Conservation (phyloP, 2,329 filamentous ascomycete species). For the Xylaria sp. region DNA sequence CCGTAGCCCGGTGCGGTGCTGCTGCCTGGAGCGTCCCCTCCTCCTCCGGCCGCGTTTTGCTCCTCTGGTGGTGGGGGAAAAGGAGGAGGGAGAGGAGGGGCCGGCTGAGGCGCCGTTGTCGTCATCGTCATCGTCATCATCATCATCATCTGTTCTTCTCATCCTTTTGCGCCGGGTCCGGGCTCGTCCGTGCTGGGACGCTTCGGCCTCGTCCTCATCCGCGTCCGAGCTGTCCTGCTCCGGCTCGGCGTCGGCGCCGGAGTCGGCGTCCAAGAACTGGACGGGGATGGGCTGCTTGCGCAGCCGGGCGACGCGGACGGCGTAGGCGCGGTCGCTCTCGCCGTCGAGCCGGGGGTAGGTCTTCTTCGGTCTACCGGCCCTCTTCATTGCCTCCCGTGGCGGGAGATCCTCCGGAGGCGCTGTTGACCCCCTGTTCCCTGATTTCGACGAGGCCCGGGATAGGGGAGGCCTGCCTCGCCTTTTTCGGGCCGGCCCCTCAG, state of each 20-base stretch:
- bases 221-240: slow-evolving; percentile 27
- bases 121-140: too few relatives aligned
- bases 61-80: slow-evolving; percentile 9
- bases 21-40: neutral
- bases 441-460: slow-evolving; percentile 10
- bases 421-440: slow-evolving; percentile 2
- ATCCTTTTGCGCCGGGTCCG: neutral
- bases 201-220: slow-evolving; percentile 21
- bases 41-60: neutral
- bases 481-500: slow-evolving; percentile 11
- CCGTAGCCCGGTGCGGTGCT: slow-evolving; percentile 49
- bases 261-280: slow-evolving; percentile 23
- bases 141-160: too few relatives aligned
- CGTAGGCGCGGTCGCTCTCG: slow-evolving; percentile 51
- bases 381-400: slow-evolving; percentile 15
- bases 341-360: slow-evolving; percentile 43
- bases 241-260: slow-evolving; percentile 21
- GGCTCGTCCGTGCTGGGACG: neutral
- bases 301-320: slow-evolving; percentile 49
- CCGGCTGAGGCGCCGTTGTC: too few relatives aligned
- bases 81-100: slow-evolving; percentile 4
- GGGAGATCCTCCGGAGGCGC: neutral
- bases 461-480: slow-evolving; percentile 21
- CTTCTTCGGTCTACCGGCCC: slow-evolving; percentile 46
- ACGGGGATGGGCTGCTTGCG: slow-evolving; percentile 40